Evolutionary conservation across 306 rosid genomes (phyloP), one percentile per base, ranked within the genome.

Genomic region (Inga leiocalycina): DNA sequence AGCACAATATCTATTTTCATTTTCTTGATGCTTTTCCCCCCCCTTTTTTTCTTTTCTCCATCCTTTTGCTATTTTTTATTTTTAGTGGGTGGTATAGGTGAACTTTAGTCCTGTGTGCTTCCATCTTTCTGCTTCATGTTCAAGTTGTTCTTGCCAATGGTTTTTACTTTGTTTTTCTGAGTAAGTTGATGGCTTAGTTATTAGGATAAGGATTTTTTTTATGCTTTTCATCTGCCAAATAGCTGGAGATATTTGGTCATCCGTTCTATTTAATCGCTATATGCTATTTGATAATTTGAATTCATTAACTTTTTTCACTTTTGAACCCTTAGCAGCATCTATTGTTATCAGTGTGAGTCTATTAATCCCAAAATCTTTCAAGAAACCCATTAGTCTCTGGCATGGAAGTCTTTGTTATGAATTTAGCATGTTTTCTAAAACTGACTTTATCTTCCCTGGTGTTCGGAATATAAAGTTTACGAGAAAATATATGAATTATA

Each of bases 81-180:
- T 74, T 79, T 57, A 43, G 78, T 45, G 35, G 3, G 10, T 44
- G 41, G 48, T 56, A 69, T 57, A 2, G 70, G 48, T 74, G 37
- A 30, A 35, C 37, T 34, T 12, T 30, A 44, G 75, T 72, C 16
- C 74, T 54, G 72, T 20, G 46, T 79, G 84, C 77, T 41, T 78
- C 61, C n/a, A 44, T 56, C 76, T 66, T 83, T 73, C 37, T 83
- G 59, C 67, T 77, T 66, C 57, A 71, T 45, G 83, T 81, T 84
- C 52, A 46, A 49, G 59, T 81, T 80, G 35, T 44, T 67, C 30
- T 85, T 84, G 49, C 77, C 19, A 14, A 48, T 52, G 65, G 14
- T 43, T 75, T 22, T 44, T 44, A 27, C 35, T 76, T 70, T 75
- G 39, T 24, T 68, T 57, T 35, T 61, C 74, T 57, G 37, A 74